Evolutionary conservation across 1,284 basidiomycete genomes (phyloP).

Genomic region (Fomes fomentarius): DNA sequence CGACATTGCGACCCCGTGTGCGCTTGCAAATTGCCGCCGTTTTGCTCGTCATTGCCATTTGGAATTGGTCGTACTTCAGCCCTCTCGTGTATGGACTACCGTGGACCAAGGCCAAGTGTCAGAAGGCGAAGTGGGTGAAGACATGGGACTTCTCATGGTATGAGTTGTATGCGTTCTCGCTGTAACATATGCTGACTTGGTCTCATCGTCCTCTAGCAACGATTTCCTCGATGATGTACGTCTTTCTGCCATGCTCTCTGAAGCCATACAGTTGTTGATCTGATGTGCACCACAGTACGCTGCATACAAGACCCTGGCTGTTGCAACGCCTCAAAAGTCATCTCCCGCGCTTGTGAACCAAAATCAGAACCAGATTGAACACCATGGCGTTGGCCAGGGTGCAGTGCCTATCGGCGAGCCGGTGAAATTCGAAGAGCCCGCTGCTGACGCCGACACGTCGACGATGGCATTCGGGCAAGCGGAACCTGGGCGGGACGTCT

Average conservation of each 20-base stretch:
- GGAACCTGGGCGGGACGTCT: conserved; percentile 72
- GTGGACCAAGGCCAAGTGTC: conserved; percentile 87
- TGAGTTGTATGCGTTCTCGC: conserved; percentile 29
- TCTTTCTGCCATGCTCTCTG: not conserved
- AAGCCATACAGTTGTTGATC: not conserved
- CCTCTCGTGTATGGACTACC: conserved; percentile 84
- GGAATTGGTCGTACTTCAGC: conserved; percentile 81
- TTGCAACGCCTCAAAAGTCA: conserved; percentile 43
- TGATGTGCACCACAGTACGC: conserved; percentile 47
- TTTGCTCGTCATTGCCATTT: conserved; percentile 74
- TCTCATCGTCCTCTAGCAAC: conserved; percentile 44
- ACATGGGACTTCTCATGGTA: conserved; percentile 97
- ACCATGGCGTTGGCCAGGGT: conserved; percentile 39
- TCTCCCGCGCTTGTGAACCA: conserved; percentile 37
- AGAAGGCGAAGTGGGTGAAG: conserved; percentile 82
- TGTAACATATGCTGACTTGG: no score
- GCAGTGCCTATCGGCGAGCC: conserved; percentile 48
- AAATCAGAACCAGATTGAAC: not conserved
- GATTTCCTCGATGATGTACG: conserved; percentile 68
- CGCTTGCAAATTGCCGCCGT: conserved; percentile 82
- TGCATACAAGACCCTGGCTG: conserved; percentile 45
- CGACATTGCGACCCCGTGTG: conserved; percentile 73
- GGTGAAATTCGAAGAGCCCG: conserved; percentile 20
- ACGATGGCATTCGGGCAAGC: conserved; percentile 50
- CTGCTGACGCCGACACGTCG: conserved; percentile 37